Evolutionary conservation across 2,329 filamentous ascomycete species (phyloP), one percentile per base, ranked within the genome.

Genomic region (Geoglossum cookeanum): DNA sequence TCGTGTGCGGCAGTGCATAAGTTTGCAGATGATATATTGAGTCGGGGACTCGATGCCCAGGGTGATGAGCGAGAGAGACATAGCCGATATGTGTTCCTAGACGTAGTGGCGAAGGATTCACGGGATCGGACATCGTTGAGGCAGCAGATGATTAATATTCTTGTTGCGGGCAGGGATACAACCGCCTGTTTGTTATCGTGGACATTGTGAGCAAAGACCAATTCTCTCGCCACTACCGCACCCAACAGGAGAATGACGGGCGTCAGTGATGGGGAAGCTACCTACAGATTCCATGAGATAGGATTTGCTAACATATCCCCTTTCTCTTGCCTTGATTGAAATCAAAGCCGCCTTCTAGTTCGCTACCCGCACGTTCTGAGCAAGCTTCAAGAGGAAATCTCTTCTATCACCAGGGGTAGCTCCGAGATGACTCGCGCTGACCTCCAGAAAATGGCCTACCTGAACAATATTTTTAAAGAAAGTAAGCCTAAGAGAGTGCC

Each of bases 401-500:
- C 72, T 29, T 87, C 94, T 68, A 88, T 95, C 64, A 68, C 82
- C 30, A 67, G 76, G 1, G 73, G 0, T 77, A 95, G 3, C 88
- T 88, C 1, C 68, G 77, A 6, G 71, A 79, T 11, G 70, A 75
- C 4, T 3, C 17, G 45, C 4, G 45, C 7, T 13, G 70, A 74
- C 2, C 74, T 73, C 6, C 63, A 61, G 11, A 70, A 68, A 55
- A 49, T 49, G 45, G 6, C 45, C 5, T 49, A 27, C 27, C 45
- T 49, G 5, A 76, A 80, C 11, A 79, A 95, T 66, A 75, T 95
- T 59, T 76, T 94, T 63, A 84, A 87, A 70, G 87, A 94, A 71
- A 85, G 80, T 0, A 95, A 94, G 74, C 77, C 77, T 61, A 94
- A 95, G 87, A 83, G 85, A 64, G 94, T 91, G 67, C n/a, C n/a